phyloP scores from a whole-genome alignment of 2,329 filamentous ascomycete genomes.

The Stemphylium lycopersici region DNA sequence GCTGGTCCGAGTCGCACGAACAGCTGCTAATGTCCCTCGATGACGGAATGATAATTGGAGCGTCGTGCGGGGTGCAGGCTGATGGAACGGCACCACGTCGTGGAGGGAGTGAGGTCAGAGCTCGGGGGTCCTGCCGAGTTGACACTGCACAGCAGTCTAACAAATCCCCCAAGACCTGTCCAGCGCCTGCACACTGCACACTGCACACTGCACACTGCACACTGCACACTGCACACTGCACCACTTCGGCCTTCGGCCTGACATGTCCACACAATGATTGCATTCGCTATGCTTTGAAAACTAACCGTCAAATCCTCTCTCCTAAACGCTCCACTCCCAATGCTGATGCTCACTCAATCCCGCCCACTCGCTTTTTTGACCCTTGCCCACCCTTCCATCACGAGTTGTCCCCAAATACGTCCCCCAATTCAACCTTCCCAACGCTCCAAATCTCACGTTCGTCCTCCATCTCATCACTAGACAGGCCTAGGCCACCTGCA shows the following conservation, averaged over 20 bases:
- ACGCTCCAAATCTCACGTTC: conserved; percentile 96
- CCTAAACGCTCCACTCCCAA: not conserved
- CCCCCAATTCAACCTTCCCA: conserved; percentile 82
- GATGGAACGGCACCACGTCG: conserved; percentile 28
- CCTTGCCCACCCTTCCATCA: not conserved
- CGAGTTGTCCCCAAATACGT: conserved; percentile 48
- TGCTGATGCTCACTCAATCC: conserved; percentile 2
- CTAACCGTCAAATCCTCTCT: not conserved
- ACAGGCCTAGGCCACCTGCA: conserved; percentile 80
- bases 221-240: no score
- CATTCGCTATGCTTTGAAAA: conserved; percentile 13
- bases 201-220: no score
- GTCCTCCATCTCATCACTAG: conserved; percentile 91
- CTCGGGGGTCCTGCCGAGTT: conserved; percentile 32
- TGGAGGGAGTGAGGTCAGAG: conserved; percentile 32
- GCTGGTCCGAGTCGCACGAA: conserved; percentile 20
- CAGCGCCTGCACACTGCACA: not conserved
- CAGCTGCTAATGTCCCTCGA: conserved; percentile 15
- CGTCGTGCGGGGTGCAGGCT: conserved; percentile 23
- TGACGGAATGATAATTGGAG: conserved; percentile 15
- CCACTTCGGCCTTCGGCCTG: not conserved
- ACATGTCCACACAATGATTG: not conserved
- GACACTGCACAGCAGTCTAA: conserved; percentile 5
- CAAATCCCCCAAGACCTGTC: not conserved
- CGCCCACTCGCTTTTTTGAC: conserved; percentile 7